Evolutionary conservation across 768 basidiomycete species (phyloP).

Genomic region (Cystoderma amianthinum): DNA sequence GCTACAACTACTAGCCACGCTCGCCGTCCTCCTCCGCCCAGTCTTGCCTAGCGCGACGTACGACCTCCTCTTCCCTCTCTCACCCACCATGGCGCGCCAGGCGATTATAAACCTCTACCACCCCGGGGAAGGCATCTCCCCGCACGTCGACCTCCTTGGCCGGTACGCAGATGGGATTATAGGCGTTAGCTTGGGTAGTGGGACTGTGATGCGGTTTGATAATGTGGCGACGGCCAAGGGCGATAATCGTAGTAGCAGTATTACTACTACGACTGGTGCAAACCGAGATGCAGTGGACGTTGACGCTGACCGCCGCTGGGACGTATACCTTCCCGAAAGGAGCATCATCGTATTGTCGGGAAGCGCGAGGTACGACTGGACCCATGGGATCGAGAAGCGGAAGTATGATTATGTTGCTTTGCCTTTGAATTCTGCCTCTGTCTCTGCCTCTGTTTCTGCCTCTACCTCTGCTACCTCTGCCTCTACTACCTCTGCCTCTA

Average conservation of each 20-base stretch:
- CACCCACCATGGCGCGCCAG: slow-evolving; percentile 54
- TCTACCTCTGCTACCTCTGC: too few species aligned
- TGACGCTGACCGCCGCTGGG: slow-evolving; percentile 17
- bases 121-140: slow-evolving; percentile 84
- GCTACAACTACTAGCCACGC: slow-evolving; percentile 37
- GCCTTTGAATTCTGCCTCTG: slow-evolving; percentile 10
- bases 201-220: slow-evolving; percentile 78
- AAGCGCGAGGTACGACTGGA: slow-evolving; percentile 82
- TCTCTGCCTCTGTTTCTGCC: too few species aligned
- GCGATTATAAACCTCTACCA: slow-evolving; percentile 86
- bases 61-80: slow-evolving; percentile 52
- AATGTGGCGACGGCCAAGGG: slow-evolving; percentile 9
- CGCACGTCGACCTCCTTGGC: slow-evolving; percentile 80
- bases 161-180: slow-evolving; percentile 90
- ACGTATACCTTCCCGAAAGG: slow-evolving; percentile 69
- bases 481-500: too few species aligned
- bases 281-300: slow-evolving; percentile 2
- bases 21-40: slow-evolving; percentile 43
- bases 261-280: background rate
- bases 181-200: slow-evolving; percentile 76
- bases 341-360: slow-evolving; percentile 74
- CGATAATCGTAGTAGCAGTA: background rate
- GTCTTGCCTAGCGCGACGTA: slow-evolving; percentile 43
- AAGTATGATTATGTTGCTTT: slow-evolving; percentile 52
- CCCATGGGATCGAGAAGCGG: slow-evolving; percentile 75